Percentiles rank a stretch among this genome's conserved stretches.
These are phyloP conservation scores for Hysterium pulicare DNA, from an alignment of 2,329 filamentous ascomycete genomes.

Conservation along the genomic window DNA sequence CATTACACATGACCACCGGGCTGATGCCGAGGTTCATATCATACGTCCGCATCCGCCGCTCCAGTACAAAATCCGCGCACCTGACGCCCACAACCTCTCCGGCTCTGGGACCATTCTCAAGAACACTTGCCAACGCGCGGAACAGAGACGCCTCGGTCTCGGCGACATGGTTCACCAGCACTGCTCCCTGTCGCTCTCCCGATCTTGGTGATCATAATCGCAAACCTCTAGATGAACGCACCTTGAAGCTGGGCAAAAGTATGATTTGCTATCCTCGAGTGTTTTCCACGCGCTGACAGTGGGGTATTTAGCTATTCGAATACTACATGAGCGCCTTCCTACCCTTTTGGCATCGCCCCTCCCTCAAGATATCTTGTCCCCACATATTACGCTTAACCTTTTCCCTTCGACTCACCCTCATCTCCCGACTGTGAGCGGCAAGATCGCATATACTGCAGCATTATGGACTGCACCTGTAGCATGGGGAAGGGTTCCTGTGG, in stretches of 20 bases:
- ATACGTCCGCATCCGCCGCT: conserved; percentile 35
- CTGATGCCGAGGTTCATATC: conserved; percentile 47
- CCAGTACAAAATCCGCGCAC: conserved; percentile 16
- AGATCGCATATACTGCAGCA: conserved; percentile 86
- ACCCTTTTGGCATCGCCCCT: conserved; percentile 59
- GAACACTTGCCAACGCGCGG: conserved; percentile 30
- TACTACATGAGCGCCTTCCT: conserved; percentile 60
- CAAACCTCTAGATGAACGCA: conserved; percentile 56
- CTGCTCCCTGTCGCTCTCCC: conserved; percentile 22
- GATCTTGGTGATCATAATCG: conserved; percentile 36
- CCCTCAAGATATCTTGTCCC: conserved; percentile 60
- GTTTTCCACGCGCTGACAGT: not conserved
- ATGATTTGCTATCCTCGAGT: conserved; percentile 16
- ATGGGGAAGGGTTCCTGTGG: conserved; percentile 87
- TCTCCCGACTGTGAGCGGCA: conserved; percentile 86
- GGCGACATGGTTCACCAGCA: conserved; percentile 45
- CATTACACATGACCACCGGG: conserved; percentile 40
- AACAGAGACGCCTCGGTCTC: conserved; percentile 30
- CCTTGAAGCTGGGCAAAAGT: conserved; percentile 62
- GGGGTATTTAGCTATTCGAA: conserved; percentile 52
- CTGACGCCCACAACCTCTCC: conserved; percentile 17
- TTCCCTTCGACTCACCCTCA: conserved; percentile 77
- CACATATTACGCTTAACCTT: conserved; percentile 59
- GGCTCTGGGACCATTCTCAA: conserved; percentile 31
- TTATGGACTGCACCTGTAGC: conserved; percentile 95